Conservation (phyloP, 176 grass and related monocot species). For the Luzula sylvatica region DNA sequence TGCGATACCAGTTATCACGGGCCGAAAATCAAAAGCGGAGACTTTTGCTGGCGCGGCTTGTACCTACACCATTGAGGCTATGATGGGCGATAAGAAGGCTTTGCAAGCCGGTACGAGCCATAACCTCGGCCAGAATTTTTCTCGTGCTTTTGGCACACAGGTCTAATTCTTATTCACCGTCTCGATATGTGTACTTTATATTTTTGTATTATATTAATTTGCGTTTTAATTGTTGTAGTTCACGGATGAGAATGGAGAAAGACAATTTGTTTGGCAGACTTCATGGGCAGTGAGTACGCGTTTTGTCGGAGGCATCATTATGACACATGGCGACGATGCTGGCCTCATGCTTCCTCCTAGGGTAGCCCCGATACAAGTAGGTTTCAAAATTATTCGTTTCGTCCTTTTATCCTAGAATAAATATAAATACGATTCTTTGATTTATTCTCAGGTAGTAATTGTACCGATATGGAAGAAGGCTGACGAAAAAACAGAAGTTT, state of each 20-base stretch:
- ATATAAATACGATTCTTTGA: conserved; percentile 5
- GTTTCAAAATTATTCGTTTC: neutral
- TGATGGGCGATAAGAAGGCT: conserved; percentile 97
- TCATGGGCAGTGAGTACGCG: conserved; percentile 97
- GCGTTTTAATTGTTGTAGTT: conserved; percentile 43
- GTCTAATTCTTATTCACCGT: conserved; percentile 32
- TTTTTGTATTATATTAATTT: conserved; percentile 18
- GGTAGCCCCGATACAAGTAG: conserved; percentile 89
- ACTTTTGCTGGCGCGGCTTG: conserved; percentile 86
- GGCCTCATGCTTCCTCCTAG: conserved; percentile 95
- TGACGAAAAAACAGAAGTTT: conserved; percentile 55
- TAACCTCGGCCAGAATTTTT: conserved; percentile 96
- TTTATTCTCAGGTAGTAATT: conserved; percentile 53
- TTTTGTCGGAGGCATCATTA: conserved; percentile 92
- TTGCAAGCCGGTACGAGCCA: conserved; percentile 99
- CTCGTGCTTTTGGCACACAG: conserved; percentile 89
- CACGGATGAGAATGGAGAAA: conserved; percentile 92
- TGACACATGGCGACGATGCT: conserved; percentile 95
- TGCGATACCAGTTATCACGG: conserved; percentile 90
- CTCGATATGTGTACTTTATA: too few species aligned
- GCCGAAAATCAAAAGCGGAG: conserved; percentile 80
- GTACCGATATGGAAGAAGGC: conserved; percentile 93
- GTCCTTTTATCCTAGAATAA: neutral
- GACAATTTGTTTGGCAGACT: conserved; percentile 90
- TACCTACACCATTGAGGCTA: conserved; percentile 98